These are phyloP conservation scores for Claviceps capensis DNA, from an alignment of 2,329 filamentous ascomycete genomes.

Conservation along the genomic window DNA sequence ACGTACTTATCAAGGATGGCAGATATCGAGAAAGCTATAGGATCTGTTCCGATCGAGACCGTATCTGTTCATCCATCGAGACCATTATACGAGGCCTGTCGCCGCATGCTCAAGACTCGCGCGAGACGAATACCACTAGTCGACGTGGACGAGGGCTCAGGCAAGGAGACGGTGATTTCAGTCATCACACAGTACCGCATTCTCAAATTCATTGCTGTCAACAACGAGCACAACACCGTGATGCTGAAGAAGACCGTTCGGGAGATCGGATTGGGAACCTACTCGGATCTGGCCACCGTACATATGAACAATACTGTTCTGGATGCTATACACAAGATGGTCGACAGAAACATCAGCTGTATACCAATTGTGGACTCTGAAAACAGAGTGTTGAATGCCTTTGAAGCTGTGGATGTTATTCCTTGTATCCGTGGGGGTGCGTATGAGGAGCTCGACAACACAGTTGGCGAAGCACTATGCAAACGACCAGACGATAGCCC, in stretches of 20 bases:
- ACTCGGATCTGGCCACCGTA: constrained; percentile 65
- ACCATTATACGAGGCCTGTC: constrained; percentile 89
- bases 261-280: constrained; percentile 77
- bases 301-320: constrained; percentile 85
- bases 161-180: constrained; percentile 82
- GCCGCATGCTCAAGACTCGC: constrained; percentile 84
- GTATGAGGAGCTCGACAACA: constrained; percentile 80
- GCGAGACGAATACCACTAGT: constrained; percentile 88
- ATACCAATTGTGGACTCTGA: constrained; percentile 82
- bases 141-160: constrained; percentile 87
- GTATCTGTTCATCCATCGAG: constrained; percentile 86
- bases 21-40: constrained; percentile 94
- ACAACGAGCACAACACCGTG: constrained; percentile 72
- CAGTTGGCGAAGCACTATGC: constrained; percentile 76
- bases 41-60: constrained; percentile 81
- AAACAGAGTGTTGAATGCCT: constrained; percentile 75
- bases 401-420: constrained; percentile 95
- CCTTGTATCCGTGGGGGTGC: constrained; percentile 85
- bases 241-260: constrained; percentile 75
- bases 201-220: constrained; percentile 96
- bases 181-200: constrained; percentile 98
- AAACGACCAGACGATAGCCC: constrained; percentile 84
- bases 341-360: constrained; percentile 85
- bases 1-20: constrained; percentile 9
- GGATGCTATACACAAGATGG: constrained; percentile 86